These are phyloP conservation scores for Microascus cirrosus DNA, from an alignment of 2,329 filamentous ascomycete species.

Conservation along the genomic window DNA sequence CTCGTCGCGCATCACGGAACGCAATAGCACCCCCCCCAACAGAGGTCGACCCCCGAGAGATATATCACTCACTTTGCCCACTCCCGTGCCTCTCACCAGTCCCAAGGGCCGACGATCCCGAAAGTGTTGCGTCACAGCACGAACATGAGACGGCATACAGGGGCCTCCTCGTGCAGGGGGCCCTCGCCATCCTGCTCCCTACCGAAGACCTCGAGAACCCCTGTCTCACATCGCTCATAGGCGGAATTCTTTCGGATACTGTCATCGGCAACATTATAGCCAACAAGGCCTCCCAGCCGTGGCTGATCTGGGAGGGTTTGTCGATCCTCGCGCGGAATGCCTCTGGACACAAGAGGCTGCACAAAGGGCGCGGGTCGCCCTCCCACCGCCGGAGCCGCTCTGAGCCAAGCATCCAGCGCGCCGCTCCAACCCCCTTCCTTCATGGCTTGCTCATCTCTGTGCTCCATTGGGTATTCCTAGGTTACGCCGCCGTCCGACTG, in stretches of 20 bases:
- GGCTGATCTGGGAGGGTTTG: conserved; percentile 78
- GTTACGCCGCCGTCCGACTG: conserved; percentile 54
- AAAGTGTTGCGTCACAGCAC: conserved; percentile 47
- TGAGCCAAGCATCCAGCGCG: neutral
- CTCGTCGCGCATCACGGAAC: conserved; percentile 58
- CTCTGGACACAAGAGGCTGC: conserved; percentile 4
- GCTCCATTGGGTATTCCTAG: conserved; percentile 41
- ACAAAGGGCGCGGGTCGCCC: neutral
- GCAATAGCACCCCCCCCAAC: conserved; percentile 47
- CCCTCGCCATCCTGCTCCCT: conserved; percentile 74
- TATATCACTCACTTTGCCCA: conserved; percentile 78
- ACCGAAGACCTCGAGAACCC: conserved; percentile 87
- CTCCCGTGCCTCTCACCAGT: conserved; percentile 72
- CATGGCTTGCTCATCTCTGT: conserved; percentile 42
- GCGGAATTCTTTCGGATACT: conserved; percentile 81
- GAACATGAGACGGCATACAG: conserved; percentile 77
- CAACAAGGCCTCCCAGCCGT: conserved; percentile 73
- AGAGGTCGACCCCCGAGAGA: conserved; percentile 48
- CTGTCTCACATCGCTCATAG: conserved; percentile 72
- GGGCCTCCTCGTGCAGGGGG: conserved; percentile 73
- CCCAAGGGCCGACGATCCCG: conserved; percentile 42
- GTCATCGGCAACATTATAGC: conserved; percentile 75
- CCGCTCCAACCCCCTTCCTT: conserved; percentile 17
- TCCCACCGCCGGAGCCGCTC: neutral
- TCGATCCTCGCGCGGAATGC: conserved; percentile 48